Percentiles rank a stretch among this genome's conserved stretches.
phyloP scores from a whole-genome alignment of 352 stramenopile genomes.

The Halophytophthora polymorphica region DNA sequence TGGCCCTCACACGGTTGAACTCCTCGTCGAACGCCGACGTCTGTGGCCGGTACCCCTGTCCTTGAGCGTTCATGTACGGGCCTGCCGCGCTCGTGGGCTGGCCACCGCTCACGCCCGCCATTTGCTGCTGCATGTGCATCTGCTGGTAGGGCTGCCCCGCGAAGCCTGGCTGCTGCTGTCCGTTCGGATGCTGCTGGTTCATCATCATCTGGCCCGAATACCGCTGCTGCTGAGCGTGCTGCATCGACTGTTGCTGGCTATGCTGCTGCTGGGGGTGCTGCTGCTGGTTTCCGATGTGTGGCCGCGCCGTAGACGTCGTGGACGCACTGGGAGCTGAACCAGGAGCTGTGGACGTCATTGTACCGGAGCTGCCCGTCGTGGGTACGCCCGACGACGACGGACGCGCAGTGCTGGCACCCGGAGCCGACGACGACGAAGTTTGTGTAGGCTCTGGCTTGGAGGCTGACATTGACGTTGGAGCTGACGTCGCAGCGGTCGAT shows the following conservation, averaged over 20 bases:
- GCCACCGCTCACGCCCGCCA: conserved; percentile 25
- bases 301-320: conserved; percentile 58
- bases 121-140: conserved; percentile 47
- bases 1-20: conserved; percentile 83
- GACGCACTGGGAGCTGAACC: conserved; percentile 18
- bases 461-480: conserved; percentile 2
- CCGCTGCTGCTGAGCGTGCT: conserved; percentile 49
- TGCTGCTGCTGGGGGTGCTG: conserved; percentile 29
- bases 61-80: conserved; percentile 62
- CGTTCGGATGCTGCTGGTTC: conserved; percentile 36
- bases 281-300: conserved; percentile 62
- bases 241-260: conserved; percentile 33
- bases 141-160: conserved; percentile 38
- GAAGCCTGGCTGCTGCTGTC: conserved; percentile 23
- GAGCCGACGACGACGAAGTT: conserved; percentile 5
- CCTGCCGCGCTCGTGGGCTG: conserved; percentile 33
- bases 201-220: conserved; percentile 79
- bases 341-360: conserved; percentile 3
- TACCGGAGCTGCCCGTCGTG: conserved; percentile 4
- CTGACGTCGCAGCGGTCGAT: conserved; percentile 13
- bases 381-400: neutral
- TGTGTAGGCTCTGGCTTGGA: conserved; percentile 11
- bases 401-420: neutral
- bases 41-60: conserved; percentile 49
- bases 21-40: conserved; percentile 84